Conservation (phyloP, 169 alveolate species). For the Cyclospora cayetanensis region DNA sequence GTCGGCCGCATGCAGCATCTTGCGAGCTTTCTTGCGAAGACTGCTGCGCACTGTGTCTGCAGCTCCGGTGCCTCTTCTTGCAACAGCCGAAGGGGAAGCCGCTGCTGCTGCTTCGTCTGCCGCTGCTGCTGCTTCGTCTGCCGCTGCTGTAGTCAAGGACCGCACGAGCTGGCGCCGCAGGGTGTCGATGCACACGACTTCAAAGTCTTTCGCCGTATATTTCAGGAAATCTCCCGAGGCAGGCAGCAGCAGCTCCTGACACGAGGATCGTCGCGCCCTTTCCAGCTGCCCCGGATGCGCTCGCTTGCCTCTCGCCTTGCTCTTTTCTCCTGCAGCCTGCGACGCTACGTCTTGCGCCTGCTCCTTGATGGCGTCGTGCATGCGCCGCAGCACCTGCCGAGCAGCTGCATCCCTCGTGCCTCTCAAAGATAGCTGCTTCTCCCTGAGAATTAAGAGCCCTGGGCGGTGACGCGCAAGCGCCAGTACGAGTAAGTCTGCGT, state of each 20-base stretch:
- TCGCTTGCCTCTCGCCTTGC: constrained; percentile 12
- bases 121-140: constrained; percentile 25
- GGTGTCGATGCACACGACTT: constrained; percentile 59
- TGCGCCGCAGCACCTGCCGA: constrained; percentile 48
- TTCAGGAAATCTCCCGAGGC: constrained; percentile 35
- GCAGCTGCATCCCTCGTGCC: constrained; percentile 60
- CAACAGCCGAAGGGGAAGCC: not conserved
- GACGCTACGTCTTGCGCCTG: not conserved
- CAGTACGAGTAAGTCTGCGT: constrained; percentile 98
- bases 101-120: constrained; percentile 41
- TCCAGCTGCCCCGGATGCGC: not conserved
- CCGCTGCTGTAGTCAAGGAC: not conserved
- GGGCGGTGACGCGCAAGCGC: constrained; percentile 97
- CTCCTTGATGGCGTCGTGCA: not conserved
- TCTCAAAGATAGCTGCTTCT: constrained; percentile 74
- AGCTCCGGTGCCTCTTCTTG: not conserved
- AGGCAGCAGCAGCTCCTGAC: constrained; percentile 55
- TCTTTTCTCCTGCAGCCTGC: not conserved
- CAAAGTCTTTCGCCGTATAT: constrained; percentile 62
- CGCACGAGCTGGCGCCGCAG: constrained; percentile 32
- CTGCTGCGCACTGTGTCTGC: not conserved
- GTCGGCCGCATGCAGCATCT: not conserved
- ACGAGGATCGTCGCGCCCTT: not conserved
- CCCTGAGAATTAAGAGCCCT: constrained; percentile 93
- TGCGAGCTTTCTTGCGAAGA: not conserved